These are phyloP conservation scores for Leccinum angustisporum DNA, from an alignment of 1,284 basidiomycete genomes.

Conservation along the genomic window DNA sequence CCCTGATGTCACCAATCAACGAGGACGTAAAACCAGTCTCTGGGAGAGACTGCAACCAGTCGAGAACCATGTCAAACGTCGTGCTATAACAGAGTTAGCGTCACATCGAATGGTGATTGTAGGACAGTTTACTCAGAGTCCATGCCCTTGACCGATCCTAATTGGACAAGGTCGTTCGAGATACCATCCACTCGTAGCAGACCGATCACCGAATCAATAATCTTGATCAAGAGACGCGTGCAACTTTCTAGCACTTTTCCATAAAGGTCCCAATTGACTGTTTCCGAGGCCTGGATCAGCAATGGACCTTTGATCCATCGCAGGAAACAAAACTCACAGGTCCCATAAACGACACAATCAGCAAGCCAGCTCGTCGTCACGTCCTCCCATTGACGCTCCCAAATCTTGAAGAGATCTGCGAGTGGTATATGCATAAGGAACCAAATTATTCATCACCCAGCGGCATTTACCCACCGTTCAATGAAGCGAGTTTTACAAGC, in stretches of 20 bases:
- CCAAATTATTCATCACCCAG: neutral
- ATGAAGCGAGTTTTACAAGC: constrained; percentile 46
- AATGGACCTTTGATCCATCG: neutral
- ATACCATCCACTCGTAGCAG: constrained; percentile 30
- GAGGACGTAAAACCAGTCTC: constrained; percentile 30
- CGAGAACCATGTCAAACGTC: constrained; percentile 40
- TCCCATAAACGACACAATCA: constrained; percentile 47
- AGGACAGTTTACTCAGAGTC: constrained; percentile 31
- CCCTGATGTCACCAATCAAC: constrained; percentile 48
- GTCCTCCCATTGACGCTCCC: constrained; percentile 46
- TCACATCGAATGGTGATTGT: neutral
- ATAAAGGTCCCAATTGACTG: constrained; percentile 64
- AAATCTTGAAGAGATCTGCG: constrained; percentile 49
- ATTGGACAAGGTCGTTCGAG: constrained; percentile 18
- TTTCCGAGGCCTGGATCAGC: constrained; percentile 5
- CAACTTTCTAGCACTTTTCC: constrained; percentile 45
- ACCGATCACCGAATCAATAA: constrained; percentile 34
- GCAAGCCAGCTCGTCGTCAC: constrained; percentile 56
- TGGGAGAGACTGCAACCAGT: constrained; percentile 42
- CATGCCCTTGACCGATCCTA: constrained; percentile 10
- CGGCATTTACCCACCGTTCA: constrained; percentile 44
- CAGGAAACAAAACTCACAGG: constrained; percentile 45
- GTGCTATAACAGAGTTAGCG: constrained; percentile 34
- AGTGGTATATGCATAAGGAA: constrained; percentile 1
- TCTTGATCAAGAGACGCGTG: constrained; percentile 41